Evolutionary conservation across 306 rosid species (phyloP), one percentile per base, ranked within the genome.

Genomic region (Pyrus pyrifolia): DNA sequence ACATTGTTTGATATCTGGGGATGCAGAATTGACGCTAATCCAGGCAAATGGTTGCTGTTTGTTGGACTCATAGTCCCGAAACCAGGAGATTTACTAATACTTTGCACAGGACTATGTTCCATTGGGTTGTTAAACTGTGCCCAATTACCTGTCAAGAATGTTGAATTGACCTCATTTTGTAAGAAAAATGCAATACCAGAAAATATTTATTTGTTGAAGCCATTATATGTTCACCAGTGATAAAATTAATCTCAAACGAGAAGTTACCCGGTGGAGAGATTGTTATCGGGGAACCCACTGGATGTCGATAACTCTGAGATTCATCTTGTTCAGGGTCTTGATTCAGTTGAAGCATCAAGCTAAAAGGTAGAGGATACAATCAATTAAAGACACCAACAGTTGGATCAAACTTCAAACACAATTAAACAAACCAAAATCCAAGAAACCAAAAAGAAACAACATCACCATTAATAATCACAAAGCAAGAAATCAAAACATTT

Each of bases 261-360:
- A 76, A 27, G 42, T 74, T 86, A 91, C 98, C 98, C 18, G 97
- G 96, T 57, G 98, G 97, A 78, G 98, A 93, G 86, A 62, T 88
- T 83, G 96, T 85, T 67, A 91, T 29, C 6, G 98, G 98, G 13
- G 96, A 93, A 87, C 89, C 97, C 75, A 93, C 84, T 63, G 91
- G 88, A 76, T 84, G 88, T 27, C 86, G 88, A 75, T 88, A 91
- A 78, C 74, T 86, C 3, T 88, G 83, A 27, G 82, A 78, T 72
- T 93, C 97, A 69, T 93, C 97, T 83, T 88, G 98, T 53, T 93
- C 98, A 83, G 84, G 83, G 73, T 93, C 97, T 81, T 88, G 97
- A 85, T 82, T 89, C 85, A 91, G 80, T 84, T 88, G 97, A 81
- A 89, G 89, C 90, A 93, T 88, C 85, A 91, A 88, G 87, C 98